These are phyloP conservation scores for Canavalia ensiformis DNA, from an alignment of 306 rosid genomes.

Conservation along the genomic window DNA sequence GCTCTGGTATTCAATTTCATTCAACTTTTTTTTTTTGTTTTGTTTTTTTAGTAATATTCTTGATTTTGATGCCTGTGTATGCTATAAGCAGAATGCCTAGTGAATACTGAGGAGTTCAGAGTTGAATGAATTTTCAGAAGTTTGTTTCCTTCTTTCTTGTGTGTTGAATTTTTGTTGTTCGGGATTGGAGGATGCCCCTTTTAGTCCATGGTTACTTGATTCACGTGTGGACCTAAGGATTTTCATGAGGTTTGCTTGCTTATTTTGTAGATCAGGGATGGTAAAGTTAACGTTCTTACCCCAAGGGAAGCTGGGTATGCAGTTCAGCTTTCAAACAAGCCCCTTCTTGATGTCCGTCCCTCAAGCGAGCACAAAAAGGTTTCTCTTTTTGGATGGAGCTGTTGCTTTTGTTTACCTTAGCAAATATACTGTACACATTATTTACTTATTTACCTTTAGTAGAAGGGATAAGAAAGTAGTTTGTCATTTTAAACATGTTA, in stretches of 20 bases:
- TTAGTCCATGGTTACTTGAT: not conserved
- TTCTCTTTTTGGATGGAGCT: slow-evolving; percentile 25
- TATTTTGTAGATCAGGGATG: slow-evolving; percentile 76
- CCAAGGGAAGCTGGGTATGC: slow-evolving; percentile 97
- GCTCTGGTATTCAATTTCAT: slow-evolving; percentile 73
- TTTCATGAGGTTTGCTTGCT: slow-evolving; percentile 36
- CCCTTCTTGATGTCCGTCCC: slow-evolving; percentile 95
- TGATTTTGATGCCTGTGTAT: slow-evolving; percentile 25
- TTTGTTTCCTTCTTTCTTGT: slow-evolving; percentile 3
- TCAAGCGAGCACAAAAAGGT: slow-evolving; percentile 87
- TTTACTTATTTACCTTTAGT: slow-evolving; percentile 17
- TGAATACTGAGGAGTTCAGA: not conserved
- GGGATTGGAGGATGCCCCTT: slow-evolving; percentile 16
- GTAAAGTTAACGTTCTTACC: slow-evolving; percentile 77
- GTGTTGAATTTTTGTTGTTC: slow-evolving; percentile 18
- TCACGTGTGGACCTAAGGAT: not conserved
- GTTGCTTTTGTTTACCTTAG: slow-evolving; percentile 26
- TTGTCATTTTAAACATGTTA: slow-evolving; percentile 30
- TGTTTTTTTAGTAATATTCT: not conserved
- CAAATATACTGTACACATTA: slow-evolving; percentile 17
- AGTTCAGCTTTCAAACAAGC: slow-evolving; percentile 86
- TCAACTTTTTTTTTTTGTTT: not conserved
- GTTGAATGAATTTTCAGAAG: slow-evolving; percentile 34
- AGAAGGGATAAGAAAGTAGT: not conserved
- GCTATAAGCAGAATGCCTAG: not conserved